Conservation (phyloP, 192 early-diverging fungal genomes). For the Thamnidium elegans region DNA sequence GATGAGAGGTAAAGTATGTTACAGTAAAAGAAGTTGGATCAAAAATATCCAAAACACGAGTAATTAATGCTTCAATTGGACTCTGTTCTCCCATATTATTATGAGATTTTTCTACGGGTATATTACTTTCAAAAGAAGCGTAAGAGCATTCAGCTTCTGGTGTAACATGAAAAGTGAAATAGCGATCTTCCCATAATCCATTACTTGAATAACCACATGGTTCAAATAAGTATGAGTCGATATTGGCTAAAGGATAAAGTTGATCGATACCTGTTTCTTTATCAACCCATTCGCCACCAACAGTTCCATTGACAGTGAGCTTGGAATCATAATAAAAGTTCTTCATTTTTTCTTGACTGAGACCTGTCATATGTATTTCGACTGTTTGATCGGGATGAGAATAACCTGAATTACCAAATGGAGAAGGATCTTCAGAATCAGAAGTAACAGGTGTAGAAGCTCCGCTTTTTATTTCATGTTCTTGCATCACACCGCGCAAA, state of each 20-base stretch:
- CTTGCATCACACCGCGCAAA: background rate
- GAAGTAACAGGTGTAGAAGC: constrained; percentile 22
- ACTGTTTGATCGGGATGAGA: constrained; percentile 79
- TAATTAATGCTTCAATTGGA: constrained; percentile 65
- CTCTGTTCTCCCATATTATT: constrained; percentile 44
- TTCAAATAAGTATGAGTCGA: constrained; percentile 91
- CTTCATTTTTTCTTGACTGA: constrained; percentile 78
- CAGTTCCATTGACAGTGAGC: constrained; percentile 58
- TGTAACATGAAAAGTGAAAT: constrained; percentile 98
- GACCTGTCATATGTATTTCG: constrained; percentile 94
- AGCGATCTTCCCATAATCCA: constrained; percentile 73
- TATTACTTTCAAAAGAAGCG: constrained; percentile 96
- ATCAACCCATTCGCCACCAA: constrained; percentile 67
- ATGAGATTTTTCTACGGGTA: constrained; percentile 61
- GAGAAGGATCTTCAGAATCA: constrained; percentile 24
- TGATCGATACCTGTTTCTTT: constrained; percentile 73
- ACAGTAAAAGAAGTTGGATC: constrained; percentile 75
- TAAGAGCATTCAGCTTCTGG: constrained; percentile 98
- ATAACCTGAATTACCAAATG: constrained; percentile 30
- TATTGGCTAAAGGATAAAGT: constrained; percentile 76
- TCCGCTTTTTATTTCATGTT: constrained; percentile 18
- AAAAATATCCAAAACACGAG: constrained; percentile 80
- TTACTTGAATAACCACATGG: constrained; percentile 98
- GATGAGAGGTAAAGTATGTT: constrained; percentile 69
- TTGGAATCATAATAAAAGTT: constrained; percentile 61